phyloP scores from a whole-genome alignment of 148 eudicot genomes.

The Amaranthus palmeri region DNA sequence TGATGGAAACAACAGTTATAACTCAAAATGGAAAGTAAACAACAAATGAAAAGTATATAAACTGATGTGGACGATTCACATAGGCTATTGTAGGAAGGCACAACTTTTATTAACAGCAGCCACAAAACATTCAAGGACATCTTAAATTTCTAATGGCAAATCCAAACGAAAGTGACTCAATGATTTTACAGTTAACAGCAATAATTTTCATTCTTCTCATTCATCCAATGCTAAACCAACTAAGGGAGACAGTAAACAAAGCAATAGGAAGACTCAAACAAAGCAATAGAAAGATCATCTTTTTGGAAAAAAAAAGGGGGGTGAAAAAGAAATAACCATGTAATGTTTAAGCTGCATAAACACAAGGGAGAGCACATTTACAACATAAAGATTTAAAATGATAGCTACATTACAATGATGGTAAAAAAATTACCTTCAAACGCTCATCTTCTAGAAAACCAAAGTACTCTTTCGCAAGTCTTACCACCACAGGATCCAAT shows the following conservation, averaged over 20 bases:
- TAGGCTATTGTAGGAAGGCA: neutral
- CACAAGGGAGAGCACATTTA: neutral
- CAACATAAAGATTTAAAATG: no score
- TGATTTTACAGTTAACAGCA: neutral
- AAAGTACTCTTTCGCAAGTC: conserved; percentile 65
- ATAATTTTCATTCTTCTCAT: neutral
- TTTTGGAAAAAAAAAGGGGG: neutral
- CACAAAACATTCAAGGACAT: neutral
- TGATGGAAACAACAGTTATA: conserved; percentile 9
- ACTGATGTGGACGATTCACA: neutral
- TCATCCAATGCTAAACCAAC: neutral
- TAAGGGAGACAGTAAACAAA: neutral
- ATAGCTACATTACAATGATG: no score
- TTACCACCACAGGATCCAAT: conserved; percentile 74
- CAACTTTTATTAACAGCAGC: neutral
- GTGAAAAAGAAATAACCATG: neutral
- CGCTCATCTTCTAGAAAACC: conserved; percentile 64
- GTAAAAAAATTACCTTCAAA: conserved; percentile 59
- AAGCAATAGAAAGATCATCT: neutral
- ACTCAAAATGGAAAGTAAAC: neutral
- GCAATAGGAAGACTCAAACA: neutral
- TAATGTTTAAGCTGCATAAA: neutral
- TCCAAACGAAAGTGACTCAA: neutral
- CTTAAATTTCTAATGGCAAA: neutral
- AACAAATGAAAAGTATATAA: neutral